These are phyloP conservation scores for Xanthoconium purpureum DNA, from an alignment of 768 basidiomycete genomes.

Conservation along the genomic window DNA sequence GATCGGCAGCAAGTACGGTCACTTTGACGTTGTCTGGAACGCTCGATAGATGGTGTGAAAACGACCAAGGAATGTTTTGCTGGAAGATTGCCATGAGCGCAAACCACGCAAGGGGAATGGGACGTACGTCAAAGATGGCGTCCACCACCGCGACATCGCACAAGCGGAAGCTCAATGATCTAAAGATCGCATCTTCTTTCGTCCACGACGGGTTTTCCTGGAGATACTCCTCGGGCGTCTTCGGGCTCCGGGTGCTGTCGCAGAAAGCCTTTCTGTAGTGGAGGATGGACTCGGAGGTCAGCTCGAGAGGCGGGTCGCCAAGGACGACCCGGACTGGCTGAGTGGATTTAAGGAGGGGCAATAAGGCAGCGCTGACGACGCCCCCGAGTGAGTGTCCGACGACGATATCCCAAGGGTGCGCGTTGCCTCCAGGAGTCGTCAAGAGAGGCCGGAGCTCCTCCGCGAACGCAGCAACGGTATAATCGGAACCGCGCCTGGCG, in stretches of 20 bases:
- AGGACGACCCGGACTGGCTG: conserved; percentile 14
- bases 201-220: not conserved
- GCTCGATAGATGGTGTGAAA: conserved; percentile 1
- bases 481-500: conserved; percentile 2
- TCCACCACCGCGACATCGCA: conserved; percentile 5
- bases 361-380: conserved; percentile 5
- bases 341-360: conserved; percentile 12
- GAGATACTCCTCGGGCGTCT: not conserved
- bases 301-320: conserved; percentile 17
- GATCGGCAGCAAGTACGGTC: not conserved
- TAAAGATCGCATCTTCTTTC: not conserved
- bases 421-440: not conserved
- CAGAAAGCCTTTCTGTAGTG: not conserved
- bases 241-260: not conserved
- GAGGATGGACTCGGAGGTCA: not conserved
- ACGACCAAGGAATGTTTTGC: conserved; percentile 23
- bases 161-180: not conserved
- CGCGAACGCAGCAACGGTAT: conserved; percentile 10
- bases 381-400: conserved; percentile 23
- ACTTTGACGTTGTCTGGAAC: conserved; percentile 7
- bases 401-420: conserved; percentile 7
- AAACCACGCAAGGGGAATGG: too few relatives aligned
- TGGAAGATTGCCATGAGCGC: not conserved
- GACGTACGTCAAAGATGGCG: conserved; percentile 8
- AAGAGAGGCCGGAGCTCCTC: conserved; percentile 12